Evolutionary conservation across 208 protist genomes (phyloP), one percentile per base, ranked within the genome.

Genomic region (Angomonas ambiguus): DNA sequence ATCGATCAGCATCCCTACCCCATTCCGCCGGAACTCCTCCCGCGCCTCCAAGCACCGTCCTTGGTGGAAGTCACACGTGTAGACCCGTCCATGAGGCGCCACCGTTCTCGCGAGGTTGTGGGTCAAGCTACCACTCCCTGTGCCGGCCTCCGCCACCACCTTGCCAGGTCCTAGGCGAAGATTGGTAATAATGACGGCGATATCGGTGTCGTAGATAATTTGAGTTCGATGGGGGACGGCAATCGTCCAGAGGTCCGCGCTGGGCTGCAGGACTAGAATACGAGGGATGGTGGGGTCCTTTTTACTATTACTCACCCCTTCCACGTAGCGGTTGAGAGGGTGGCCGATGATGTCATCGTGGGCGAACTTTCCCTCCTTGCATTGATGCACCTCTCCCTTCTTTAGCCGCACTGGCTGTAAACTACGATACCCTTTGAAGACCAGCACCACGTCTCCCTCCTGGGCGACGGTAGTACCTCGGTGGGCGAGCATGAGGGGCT

Each of bases 171-270:
- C 51, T 3, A 97, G 72, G 0, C 86, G 77, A 49, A 97, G 71
- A 30, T 92, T 79, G 20, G 89, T 67, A 11, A 86, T 65, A 51
- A 97, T 93, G 13, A 94, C 79, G 20, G 90, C 88, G 42, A 97
- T 96, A 72, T 97, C 92, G 18, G 87, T 94, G 74, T 85, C 79
- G 70, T 96, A 97, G 51, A 97, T 91, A 57, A 97, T 96, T 61
- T 97, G 92, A 28, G 92, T 97, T 53, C 91, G 87, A 72, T 96
- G 89, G 32, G 86, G 85, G 31, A 97, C 85, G 27, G 87, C 85
- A 51, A 89, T 80, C 34, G 92, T 96, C 89, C 92, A 96, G 67
- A 96, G 56, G 55, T 94, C 87, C n/a, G 89, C 79, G 66, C 80
- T 94, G 62, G 83, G 86, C 68, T 90, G 86, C 38, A 96, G 73